A percentile compares a stretch with the other conserved stretches of the same genome.
Conservation (phyloP, 129 eudicot genomes). For the Rutidosis leptorrhynchoides region DNA sequence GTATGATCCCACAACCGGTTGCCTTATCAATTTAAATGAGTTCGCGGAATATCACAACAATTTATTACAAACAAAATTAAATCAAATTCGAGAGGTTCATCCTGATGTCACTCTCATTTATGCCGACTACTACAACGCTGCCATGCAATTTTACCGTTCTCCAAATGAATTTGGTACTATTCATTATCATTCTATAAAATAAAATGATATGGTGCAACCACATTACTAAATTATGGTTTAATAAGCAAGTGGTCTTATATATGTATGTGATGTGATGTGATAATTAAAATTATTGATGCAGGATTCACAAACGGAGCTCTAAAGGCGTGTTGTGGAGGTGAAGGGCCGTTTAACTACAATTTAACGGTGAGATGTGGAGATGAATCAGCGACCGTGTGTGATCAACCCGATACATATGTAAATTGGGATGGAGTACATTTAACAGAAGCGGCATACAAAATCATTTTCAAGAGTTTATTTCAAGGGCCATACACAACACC, state of each 20-base stretch:
- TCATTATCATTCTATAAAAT: too few species aligned
- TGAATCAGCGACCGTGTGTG: conserved; percentile 23
- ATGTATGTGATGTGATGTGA: not conserved
- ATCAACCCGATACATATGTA: conserved; percentile 22
- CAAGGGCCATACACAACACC: conserved; percentile 13
- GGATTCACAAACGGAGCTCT: too few species aligned
- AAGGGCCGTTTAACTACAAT: conserved; percentile 22
- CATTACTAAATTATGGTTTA: too few species aligned
- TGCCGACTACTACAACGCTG: conserved; percentile 52
- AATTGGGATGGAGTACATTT: too few species aligned
- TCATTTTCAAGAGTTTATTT: conserved; percentile 21
- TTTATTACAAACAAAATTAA: conserved; percentile 26
- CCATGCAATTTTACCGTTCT: conserved; percentile 30
- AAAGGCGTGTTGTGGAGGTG: conserved; percentile 34
- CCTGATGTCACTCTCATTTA: conserved; percentile 43
- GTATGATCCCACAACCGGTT: conserved; percentile 47
- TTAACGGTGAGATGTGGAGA: not conserved
- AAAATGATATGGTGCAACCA: too few species aligned
- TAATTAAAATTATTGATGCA: too few species aligned
- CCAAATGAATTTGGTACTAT: conserved; percentile 42
- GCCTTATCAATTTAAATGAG: conserved; percentile 35
- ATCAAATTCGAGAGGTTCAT: conserved; percentile 28
- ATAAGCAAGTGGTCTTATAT: too few species aligned
- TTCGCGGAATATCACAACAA: conserved; percentile 42
- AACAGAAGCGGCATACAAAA: too few species aligned